phyloP scores from a whole-genome alignment of 2,329 filamentous ascomycete genomes.

The Monosporascus sp. region DNA sequence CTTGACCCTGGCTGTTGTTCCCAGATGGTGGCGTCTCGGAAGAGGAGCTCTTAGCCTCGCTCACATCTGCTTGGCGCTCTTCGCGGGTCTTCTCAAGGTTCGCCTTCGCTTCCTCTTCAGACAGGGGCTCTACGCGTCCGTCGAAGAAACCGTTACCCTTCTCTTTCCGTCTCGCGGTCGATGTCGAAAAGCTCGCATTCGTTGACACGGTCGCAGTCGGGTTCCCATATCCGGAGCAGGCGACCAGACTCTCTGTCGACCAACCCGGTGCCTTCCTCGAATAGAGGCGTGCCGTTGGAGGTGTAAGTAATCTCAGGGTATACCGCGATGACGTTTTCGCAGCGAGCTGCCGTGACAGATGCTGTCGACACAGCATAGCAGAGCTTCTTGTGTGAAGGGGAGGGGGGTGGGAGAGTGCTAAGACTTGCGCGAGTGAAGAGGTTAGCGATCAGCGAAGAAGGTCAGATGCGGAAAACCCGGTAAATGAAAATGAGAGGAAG shows the following conservation, averaged over 20 bases:
- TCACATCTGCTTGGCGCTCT: conserved; percentile 41
- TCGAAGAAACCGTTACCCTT: conserved; percentile 47
- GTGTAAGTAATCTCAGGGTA: conserved; percentile 14
- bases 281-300: conserved; percentile 16
- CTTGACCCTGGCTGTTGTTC: conserved; percentile 33
- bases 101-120: conserved; percentile 47
- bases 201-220: conserved; percentile 5
- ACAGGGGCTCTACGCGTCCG: conserved; percentile 41
- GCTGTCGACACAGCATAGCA: conserved; percentile 29
- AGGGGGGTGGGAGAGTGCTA: too few species aligned
- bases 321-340: conserved; percentile 16
- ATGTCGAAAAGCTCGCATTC: conserved; percentile 32
- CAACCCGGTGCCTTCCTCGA: conserved; percentile 17
- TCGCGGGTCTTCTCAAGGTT: conserved; percentile 43
- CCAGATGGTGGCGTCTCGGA: conserved; percentile 39
- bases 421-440: too few species aligned
- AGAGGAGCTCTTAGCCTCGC: conserved; percentile 37
- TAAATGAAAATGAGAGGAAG: too few species aligned
- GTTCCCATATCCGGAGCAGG: conserved; percentile 12
- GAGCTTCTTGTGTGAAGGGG: neutral
- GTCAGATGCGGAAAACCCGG: too few species aligned
- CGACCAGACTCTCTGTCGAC: conserved; percentile 12
- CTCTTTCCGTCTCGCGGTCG: conserved; percentile 30
- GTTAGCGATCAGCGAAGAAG: too few species aligned
- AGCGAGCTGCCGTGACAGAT: conserved; percentile 23